Percentiles rank a stretch among this genome's conserved stretches.
Conservation (phyloP, 352 stramenopile species). For the Globisporangium paddicum region DNA sequence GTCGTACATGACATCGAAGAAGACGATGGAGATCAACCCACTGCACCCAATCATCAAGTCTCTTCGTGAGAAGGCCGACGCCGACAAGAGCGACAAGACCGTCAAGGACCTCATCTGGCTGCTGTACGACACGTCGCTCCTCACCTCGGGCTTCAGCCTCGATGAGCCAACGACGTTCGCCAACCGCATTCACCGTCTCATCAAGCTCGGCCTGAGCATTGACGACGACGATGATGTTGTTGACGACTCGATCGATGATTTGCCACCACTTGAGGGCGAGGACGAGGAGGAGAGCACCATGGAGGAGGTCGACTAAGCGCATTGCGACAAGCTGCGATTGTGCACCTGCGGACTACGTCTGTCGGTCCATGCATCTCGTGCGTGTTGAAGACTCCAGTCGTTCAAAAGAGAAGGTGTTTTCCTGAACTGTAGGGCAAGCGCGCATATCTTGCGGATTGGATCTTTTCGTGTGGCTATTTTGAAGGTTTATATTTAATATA, state of each 20-base stretch:
- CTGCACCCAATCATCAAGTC: slow-evolving; percentile 98
- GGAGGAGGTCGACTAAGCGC: slow-evolving; percentile 98
- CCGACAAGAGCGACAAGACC: slow-evolving; percentile 99
- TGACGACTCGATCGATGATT: slow-evolving; percentile 95
- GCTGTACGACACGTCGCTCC: slow-evolving; percentile 98
- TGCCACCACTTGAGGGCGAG: slow-evolving; percentile 96
- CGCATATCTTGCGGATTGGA: slow-evolving; percentile 31
- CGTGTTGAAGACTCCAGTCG: background rate
- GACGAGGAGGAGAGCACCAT: slow-evolving; percentile 96
- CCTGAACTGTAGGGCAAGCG: slow-evolving; percentile 4
- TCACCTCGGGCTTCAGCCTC: slow-evolving; percentile 98
- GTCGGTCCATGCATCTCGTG: background rate
- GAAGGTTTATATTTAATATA: slow-evolving; percentile 72
- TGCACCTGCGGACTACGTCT: background rate
- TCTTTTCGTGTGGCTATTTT: slow-evolving; percentile 33
- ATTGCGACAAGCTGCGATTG: background rate
- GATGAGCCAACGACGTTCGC: slow-evolving; percentile 99
- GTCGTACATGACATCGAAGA: slow-evolving; percentile 99
- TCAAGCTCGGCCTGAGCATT: slow-evolving; percentile 98
- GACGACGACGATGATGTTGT: slow-evolving; percentile 96
- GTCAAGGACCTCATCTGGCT: slow-evolving; percentile 99
- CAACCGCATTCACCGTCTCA: slow-evolving; percentile 98
- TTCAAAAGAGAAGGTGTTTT: background rate
- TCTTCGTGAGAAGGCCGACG: slow-evolving; percentile 97
- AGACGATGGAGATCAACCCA: slow-evolving; percentile 99